These are phyloP conservation scores for Stagonosporopsis rhizophila DNA, from an alignment of 2,329 filamentous ascomycete genomes.

Conservation along the genomic window DNA sequence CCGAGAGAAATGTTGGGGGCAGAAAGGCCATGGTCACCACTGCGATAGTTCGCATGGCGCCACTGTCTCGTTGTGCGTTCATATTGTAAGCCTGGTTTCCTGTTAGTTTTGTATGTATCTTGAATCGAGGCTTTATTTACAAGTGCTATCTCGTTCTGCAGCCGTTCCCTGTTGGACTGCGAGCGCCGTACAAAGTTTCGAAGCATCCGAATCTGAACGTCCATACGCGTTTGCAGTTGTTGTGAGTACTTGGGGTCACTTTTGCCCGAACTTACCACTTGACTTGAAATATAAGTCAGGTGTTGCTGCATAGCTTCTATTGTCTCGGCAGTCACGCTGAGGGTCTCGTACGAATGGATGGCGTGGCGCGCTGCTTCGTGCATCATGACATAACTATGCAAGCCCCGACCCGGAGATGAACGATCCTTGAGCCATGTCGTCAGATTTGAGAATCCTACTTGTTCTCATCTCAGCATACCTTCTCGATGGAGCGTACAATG, in stretches of 20 bases:
- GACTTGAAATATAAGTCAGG: neutral
- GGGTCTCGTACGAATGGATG: constrained; percentile 25
- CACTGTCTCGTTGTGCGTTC: constrained; percentile 28
- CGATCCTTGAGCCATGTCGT: constrained; percentile 6
- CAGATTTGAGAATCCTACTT: neutral
- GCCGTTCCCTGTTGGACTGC: constrained; percentile 26
- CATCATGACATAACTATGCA: constrained; percentile 15
- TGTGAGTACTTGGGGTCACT: neutral
- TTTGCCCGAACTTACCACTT: neutral
- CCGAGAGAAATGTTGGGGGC: constrained; percentile 31
- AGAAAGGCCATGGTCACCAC: constrained; percentile 32
- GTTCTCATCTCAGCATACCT: constrained; percentile 9
- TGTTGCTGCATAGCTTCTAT: constrained; percentile 11
- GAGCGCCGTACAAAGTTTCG: constrained; percentile 20
- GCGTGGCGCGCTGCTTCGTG: constrained; percentile 27
- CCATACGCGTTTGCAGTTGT: constrained; percentile 4
- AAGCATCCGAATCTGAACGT: constrained; percentile 20
- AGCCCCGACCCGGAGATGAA: neutral
- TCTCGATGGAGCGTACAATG: constrained; percentile 22
- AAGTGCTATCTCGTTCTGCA: constrained; percentile 30
- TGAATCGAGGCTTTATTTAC: neutral
- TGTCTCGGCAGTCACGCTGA: constrained; percentile 19
- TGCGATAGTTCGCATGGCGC: constrained; percentile 27
- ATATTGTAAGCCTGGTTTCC: constrained; percentile 27
- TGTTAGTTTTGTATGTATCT: neutral